These are phyloP conservation scores for Tulasnella sp. DNA, from an alignment of 768 basidiomycete genomes.

Conservation along the genomic window DNA sequence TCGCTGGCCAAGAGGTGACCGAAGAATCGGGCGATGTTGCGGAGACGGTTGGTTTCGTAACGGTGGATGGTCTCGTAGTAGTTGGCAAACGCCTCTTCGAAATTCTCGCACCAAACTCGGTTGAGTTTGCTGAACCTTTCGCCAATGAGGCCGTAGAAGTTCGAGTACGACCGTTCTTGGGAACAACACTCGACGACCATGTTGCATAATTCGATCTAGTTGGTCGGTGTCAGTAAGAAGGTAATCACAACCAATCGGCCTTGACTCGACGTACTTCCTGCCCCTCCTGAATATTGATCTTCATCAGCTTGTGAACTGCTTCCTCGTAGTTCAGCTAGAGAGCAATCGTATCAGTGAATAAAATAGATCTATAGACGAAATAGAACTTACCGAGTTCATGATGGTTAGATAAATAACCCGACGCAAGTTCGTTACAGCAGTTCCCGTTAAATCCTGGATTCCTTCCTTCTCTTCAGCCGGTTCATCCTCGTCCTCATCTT, in stretches of 20 bases:
- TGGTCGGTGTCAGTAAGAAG: neutral
- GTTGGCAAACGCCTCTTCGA: conserved; percentile 76
- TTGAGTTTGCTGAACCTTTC: conserved; percentile 97
- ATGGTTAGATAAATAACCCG: conserved; percentile 93
- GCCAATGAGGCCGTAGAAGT: conserved; percentile 93
- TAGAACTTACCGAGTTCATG: conserved; percentile 70
- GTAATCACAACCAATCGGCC: neutral
- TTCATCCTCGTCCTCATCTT: conserved; percentile 45
- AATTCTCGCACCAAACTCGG: conserved; percentile 84
- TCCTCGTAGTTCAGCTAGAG: conserved; percentile 81
- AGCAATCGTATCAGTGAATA: conserved; percentile 3
- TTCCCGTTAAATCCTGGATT: conserved; percentile 91
- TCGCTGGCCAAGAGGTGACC: conserved; percentile 85
- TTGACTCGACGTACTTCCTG: conserved; percentile 62
- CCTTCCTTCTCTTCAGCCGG: conserved; percentile 73
- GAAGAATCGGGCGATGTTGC: conserved; percentile 95
- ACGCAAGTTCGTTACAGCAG: conserved; percentile 90
- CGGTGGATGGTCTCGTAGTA: conserved; percentile 97
- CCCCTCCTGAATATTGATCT: conserved; percentile 83
- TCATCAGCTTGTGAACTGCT: conserved; percentile 95
- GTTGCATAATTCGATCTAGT: conserved; percentile 89
- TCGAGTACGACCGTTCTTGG: conserved; percentile 95
- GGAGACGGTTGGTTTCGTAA: conserved; percentile 95
- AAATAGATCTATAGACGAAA: neutral
- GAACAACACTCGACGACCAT: conserved; percentile 99